Evolutionary conservation across 2,329 filamentous ascomycete species (phyloP), one percentile per base, ranked within the genome.

Genomic region (Zymoseptoria tritici): DNA sequence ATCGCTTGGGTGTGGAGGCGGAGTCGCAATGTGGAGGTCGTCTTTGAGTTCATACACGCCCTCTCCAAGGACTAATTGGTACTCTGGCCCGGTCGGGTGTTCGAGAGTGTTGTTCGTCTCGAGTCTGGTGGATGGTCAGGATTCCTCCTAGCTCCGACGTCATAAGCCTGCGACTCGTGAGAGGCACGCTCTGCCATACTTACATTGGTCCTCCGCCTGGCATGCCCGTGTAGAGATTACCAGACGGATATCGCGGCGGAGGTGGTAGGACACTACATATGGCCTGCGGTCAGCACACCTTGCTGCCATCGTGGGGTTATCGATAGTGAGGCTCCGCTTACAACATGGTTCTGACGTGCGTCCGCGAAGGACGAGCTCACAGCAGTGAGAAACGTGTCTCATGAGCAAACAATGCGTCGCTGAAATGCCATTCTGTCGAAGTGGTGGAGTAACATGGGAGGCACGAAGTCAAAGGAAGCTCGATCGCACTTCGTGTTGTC

Each of bases 1-100:
- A 79, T 99, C 94, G 62, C 92, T 96, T 21, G 94, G 94, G 76
- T 99, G 94, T 13, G 92, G 92, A 64, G 93, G 93, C 59, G 94
- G 94, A 36, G 92, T 97, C 52, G 94, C 93, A 59, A 99, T 86
- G 67, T 91, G 88, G 26, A 99, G 79, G 73, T 96, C 90, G 76
- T 99, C 93, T 73, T 91, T 88, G 51, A 97, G 83, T 21, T 89
- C 82, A 71, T 99, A 99, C 62, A 90, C 93, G 70, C 92, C 94
- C 85, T 99, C 94, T 74, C 93, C 94, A 54, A 93, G 91, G 51
- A 96, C 85, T 67, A 99, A 87, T 73, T 95, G 90, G 75, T 91
- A 90, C 68, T 96, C 92, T 22, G 89, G 84, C 4, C 90, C 90
- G 42, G 85, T 85, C 22, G 90, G 93, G 69, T 89, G 88, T 59